Evolutionary conservation across 116 monocot genomes (phyloP), one percentile per base, ranked within the genome.

Genomic region (Iris pallida): DNA sequence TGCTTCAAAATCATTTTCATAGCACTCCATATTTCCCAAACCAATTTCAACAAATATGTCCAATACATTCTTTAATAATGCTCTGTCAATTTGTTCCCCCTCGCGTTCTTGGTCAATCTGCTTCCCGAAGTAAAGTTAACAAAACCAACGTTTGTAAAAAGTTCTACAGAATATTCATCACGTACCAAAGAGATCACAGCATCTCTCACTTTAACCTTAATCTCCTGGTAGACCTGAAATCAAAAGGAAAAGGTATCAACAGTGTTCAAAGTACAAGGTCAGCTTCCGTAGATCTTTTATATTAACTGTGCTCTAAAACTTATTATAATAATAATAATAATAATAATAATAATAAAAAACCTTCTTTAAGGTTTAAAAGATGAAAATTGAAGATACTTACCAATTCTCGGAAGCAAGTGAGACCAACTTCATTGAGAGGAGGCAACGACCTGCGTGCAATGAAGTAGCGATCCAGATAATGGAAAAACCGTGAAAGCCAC

Each of bases 11-110:
- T 88, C 91, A 78, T 80, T 80, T 73, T 80, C 78, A 65, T 91
- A 91, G 20, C 42, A 78, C 1, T 78, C 78, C 82, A 85, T 85
- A 30, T 8, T 82, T 8, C 82, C 82, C 47, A 83, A 69, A 3
- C 85, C 82, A 73, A 91, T 87, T 73, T 88, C 91, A 75, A 88
- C 88, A 88, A 85, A 91, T 59, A 91, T 85, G 65, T 76, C 91
- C 53, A 87, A 54, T 12, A 91, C 82, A 82, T 91, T 91, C 68
- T 91, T 91, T 55, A 91, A 49, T 49, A 91, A 73, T 16, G 85
- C 82, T 44, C 88, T 74, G 63, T 91, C 91, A 57, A 91, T 91
- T 48, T 88, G 85, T 53, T 87, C 82, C 5, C 91, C 85, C 16
- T 91, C 88, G 13, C 91, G 73, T 64, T 91, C 91, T 76, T 85